Evolutionary conservation across 768 basidiomycete species (phyloP).

Genomic region (Vararia minispora): DNA sequence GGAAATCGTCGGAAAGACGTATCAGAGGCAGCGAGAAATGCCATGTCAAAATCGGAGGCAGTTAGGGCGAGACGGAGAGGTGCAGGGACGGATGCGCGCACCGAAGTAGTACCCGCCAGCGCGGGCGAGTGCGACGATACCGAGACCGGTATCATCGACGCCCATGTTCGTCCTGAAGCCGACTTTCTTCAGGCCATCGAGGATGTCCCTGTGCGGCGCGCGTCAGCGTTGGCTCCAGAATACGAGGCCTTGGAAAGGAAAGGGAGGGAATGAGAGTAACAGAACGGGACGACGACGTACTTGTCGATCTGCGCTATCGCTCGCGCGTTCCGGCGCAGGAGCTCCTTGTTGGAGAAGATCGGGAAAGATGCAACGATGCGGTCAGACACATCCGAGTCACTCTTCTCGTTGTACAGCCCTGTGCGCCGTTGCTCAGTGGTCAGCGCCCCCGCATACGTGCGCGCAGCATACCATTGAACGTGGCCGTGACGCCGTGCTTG

Average conservation of each 20-base stretch:
- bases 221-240: too few relatives aligned
- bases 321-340: neutral
- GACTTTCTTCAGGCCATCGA: slow-evolving; percentile 24
- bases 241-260: too few relatives aligned
- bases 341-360: neutral
- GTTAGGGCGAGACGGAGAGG: neutral
- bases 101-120: slow-evolving; percentile 38
- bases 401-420: neutral
- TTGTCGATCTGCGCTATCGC: neutral
- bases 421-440: too few relatives aligned
- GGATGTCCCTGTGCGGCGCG: slow-evolving; percentile 22
- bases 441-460: too few relatives aligned
- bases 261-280: neutral
- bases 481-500: neutral
- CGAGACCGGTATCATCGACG: slow-evolving; percentile 25
- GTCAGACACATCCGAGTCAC: neutral
- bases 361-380: neutral
- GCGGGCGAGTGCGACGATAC: slow-evolving; percentile 76
- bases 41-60: neutral
- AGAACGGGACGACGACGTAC: neutral
- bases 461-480: neutral
- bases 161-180: slow-evolving; percentile 30
- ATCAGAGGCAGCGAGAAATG: too few relatives aligned
- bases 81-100: slow-evolving; percentile 9
- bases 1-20: too few relatives aligned